Evolutionary conservation across 2,329 filamentous ascomycete species (phyloP), one percentile per base, ranked within the genome.

Genomic region (Sphaerostilbella broomeana): DNA sequence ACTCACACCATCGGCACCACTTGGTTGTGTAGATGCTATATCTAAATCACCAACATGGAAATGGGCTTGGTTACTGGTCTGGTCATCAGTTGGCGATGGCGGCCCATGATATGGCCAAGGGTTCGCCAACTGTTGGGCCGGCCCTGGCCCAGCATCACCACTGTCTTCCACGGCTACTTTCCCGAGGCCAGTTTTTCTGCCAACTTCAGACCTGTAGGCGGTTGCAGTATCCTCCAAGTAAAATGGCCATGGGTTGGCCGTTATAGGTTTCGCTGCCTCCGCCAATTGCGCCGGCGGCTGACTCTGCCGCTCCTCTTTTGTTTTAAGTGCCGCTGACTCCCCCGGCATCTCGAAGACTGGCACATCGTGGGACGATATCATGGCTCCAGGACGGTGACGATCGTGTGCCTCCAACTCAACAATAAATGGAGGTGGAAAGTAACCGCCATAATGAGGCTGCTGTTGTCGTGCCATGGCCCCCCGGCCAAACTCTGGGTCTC

Each of bases 91-190:
- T 3, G 19, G 40, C 13, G 18, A 15, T 10, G 38, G 21, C 9
- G 55, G 50, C 3, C 57, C 56, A 44, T 58, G 52, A 22, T 59
- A 62, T 12, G 59, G 49, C 58, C 59, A 62, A 8, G 59, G 57
- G 27, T 60, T 56, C 21, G 57, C 59, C 43, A 43, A 42, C n/a
- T 22, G 37, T 19, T 45, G 29, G 21, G 42, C 37, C 6, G 34
- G 13, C 20, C 45, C 38, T 22, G 28, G 10, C 2, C 21, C 27
- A 32, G 21, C 22, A 4, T 28, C 27, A 12, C 15, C 19, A 19
- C 11, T 25, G 22, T 25, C 22, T 12, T 25, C 22, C 22, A 25
- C 22, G 7, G 7, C 22, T 9, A 25, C 41, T 5, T 32, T 30
- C 15, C 47, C 42, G 13, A 7, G 20, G 16, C 2, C 21, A 13